Conservation (phyloP, 805 yeast genomes). For the Ogataea naganishii region DNA sequence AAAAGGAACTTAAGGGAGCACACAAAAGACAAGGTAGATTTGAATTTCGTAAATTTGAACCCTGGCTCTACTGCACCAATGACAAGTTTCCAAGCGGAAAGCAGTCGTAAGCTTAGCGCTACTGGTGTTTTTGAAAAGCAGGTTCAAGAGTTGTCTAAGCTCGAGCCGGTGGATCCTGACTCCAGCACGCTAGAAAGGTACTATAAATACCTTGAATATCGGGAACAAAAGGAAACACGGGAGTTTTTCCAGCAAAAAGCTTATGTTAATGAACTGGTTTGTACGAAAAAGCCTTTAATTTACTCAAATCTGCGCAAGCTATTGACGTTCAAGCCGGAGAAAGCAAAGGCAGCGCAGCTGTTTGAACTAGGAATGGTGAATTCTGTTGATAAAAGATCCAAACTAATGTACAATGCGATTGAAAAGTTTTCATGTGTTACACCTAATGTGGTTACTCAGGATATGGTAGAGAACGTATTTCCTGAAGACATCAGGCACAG, state of each 20-base stretch:
- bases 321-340: conserved; percentile 22
- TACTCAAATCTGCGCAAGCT: conserved; percentile 48
- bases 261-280: conserved; percentile 59
- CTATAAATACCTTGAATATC: conserved; percentile 46
- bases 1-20: conserved; percentile 18
- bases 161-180: conserved; percentile 18
- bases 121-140: conserved; percentile 35
- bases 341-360: conserved; percentile 11
- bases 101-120: conserved; percentile 38
- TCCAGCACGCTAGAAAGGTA: conserved; percentile 42
- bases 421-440: conserved; percentile 82
- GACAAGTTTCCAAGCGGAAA: conserved; percentile 37
- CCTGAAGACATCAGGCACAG: conserved; percentile 27
- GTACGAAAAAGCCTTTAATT: conserved; percentile 56
- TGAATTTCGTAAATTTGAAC: conserved; percentile 52
- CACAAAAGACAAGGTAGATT: conserved; percentile 26
- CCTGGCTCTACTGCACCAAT: conserved; percentile 38
- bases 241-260: conserved; percentile 45
- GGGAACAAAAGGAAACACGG: conserved; percentile 42
- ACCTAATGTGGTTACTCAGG: conserved; percentile 75
- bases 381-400: conserved; percentile 32
- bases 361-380: conserved; percentile 27
- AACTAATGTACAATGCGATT: conserved; percentile 38
- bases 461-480: conserved; percentile 48
- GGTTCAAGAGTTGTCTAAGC: conserved; percentile 30